phyloP scores from a whole-genome alignment of 2,329 filamentous ascomycete species.

The Pyrenophora graminea region DNA sequence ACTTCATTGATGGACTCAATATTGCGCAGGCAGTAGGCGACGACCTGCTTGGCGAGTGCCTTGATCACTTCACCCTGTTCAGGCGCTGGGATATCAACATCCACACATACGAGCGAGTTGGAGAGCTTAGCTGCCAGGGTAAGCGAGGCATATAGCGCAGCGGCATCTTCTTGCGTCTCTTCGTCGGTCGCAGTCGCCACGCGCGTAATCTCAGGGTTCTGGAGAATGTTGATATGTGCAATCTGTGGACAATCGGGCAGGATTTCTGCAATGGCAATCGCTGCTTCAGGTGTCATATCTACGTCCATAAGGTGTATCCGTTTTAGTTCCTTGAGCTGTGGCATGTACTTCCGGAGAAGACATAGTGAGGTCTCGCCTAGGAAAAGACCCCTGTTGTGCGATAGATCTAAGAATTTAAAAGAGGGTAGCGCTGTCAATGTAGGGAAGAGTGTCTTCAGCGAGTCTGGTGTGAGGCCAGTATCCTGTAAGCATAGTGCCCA shows the following conservation, averaged over 20 bases:
- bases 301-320: constrained; percentile 87
- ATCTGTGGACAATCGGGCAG: constrained; percentile 80
- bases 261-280: constrained; percentile 87
- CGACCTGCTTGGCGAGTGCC: constrained; percentile 89
- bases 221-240: constrained; percentile 83
- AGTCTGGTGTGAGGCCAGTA: constrained; percentile 76
- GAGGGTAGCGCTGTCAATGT: constrained; percentile 69
- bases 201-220: constrained; percentile 73
- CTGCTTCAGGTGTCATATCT: constrained; percentile 81
- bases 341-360: constrained; percentile 80
- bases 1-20: constrained; percentile 77
- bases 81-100: constrained; percentile 82
- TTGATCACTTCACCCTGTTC: constrained; percentile 90
- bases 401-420: constrained; percentile 89
- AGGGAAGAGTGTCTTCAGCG: constrained; percentile 75
- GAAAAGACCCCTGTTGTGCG: constrained; percentile 84
- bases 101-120: constrained; percentile 80
- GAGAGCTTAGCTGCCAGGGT: constrained; percentile 87
- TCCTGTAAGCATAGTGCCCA: constrained; percentile 86
- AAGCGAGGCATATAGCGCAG: constrained; percentile 87
- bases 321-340: constrained; percentile 76
- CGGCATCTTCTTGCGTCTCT: constrained; percentile 86
- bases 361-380: constrained; percentile 74
- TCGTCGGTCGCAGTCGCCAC: constrained; percentile 78
- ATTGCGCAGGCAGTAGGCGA: constrained; percentile 90